Conservation (phyloP, 1,284 basidiomycete species). For the Inonotus hispidus region DNA sequence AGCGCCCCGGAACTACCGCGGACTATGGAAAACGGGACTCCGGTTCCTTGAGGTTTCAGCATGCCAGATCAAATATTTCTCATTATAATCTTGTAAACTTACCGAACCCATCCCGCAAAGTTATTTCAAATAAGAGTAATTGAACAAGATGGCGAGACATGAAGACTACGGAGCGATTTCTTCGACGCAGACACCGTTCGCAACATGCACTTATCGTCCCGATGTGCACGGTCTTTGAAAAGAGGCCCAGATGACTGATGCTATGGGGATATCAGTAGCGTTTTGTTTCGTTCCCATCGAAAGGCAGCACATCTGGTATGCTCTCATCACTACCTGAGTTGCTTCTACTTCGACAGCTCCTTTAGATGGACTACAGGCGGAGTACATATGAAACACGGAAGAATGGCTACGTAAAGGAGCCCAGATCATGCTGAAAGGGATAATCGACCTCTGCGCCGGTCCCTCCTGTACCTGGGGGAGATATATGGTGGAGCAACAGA, state of each 20-base stretch:
- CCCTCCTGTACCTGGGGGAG: not conserved
- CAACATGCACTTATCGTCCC: too few relatives aligned
- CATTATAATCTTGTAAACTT: not conserved
- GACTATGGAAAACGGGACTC: not conserved
- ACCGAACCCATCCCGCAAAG: not conserved
- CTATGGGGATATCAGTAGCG: too few relatives aligned
- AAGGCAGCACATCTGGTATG: not conserved
- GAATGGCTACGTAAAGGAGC: not conserved
- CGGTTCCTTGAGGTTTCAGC: not conserved
- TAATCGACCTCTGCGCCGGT: not conserved
- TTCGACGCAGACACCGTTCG: too few relatives aligned
- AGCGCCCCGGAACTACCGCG: conserved; percentile 42
- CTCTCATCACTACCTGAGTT: not conserved
- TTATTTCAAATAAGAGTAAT: too few relatives aligned
- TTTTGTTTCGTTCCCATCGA: not conserved
- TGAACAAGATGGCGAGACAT: too few relatives aligned
- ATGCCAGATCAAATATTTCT: not conserved
- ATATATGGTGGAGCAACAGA: not conserved
- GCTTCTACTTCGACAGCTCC: not conserved
- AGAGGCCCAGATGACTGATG: too few relatives aligned
- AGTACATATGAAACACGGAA: not conserved
- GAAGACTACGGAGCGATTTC: too few relatives aligned
- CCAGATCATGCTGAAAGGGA: not conserved
- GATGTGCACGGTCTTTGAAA: too few relatives aligned
- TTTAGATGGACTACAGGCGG: not conserved